Base-by-base conservation (phyloP, 208 protist species). In the Wallacemonas sp. region DNA sequence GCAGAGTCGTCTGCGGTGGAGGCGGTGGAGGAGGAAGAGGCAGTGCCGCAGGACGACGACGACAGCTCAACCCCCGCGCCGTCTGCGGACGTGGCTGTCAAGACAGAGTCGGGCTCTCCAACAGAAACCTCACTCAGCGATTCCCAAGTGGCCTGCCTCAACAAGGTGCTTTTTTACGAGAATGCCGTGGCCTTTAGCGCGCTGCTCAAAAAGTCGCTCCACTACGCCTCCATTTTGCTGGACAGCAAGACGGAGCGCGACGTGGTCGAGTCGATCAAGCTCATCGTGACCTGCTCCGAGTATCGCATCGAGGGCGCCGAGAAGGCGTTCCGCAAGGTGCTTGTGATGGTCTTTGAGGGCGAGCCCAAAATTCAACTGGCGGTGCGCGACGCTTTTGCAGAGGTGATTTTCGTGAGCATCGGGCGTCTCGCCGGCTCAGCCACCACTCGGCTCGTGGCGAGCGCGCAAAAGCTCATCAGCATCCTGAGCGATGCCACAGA, bases 301-400 rank as follows among this genome's bases (percentile, higher is more conserved):
- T 92, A 86, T 72, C 83, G 83, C 20, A 62, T 96, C 23, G 82
- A 96, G 11, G 85, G 75, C 12, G 63, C 69, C 12, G 84, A 88
- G 20, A 71, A 65, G 39, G 87, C 88, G 3, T 85, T 93, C 65
- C 67, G 91, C 11, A 82, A 84, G 57, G 86, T 96, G 28, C 74
- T 96, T 12, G 86, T 93, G 11, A 89, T 96, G 84, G 82, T 91
- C 29, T 96, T 92, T 65, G 81, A 94, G 65, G 86, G 84, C 14
- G 91, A 96, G 70, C 61, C 91, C 28, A 94, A 94, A 64, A 92
- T 96, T 59, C 87, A 94, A 73, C 79, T 82, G n/a, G 85, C 91
- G 20, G 91, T 96, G 32, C 84, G 91, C 22, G 91, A 96, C 65
- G 91, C 91, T 0, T 94, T 96, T 77, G 67, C 77, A 2, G 88